Evolutionary conservation across 2,329 filamentous ascomycete genomes (phyloP), one percentile per base, ranked within the genome.

Genomic region (Colletotrichum tabaci): DNA sequence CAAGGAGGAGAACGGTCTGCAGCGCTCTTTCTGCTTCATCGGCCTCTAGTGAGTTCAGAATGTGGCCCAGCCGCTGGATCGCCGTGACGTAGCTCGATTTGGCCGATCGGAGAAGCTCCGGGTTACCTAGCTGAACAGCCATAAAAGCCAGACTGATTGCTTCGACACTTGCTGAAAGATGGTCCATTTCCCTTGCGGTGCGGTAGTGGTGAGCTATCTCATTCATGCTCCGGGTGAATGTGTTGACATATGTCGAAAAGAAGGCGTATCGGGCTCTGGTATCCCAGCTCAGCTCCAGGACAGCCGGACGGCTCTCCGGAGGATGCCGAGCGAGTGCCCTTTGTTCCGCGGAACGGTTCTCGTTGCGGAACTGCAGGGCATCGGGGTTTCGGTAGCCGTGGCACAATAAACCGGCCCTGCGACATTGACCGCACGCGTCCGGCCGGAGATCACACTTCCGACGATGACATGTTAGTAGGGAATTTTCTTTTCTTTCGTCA

Each of bases 1-100:
- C 77, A 8, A 78, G 75, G 12, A 78, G 73, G 7, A 78, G 60
- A 2, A 77, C 66, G 2, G 77, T 74, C 52, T 78, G 77, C 0
- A 78, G 61, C 4, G 71, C 73, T 18, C 71, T 74, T 18, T 67
- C 65, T 2, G 57, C 49, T 16, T n/a, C 23, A 10, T 76, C 74
- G 2, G 66, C 47, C n/a, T 26, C 16, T 6, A 69, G n/a, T 1
- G 18, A 15, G 3, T 23, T 6, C 35, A 69, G 23, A 12, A 16
- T 15, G 16, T n/a, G 52, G 15, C 40, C 46, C 0, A 69, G 61
- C n/a, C 67, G 35, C 7, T 49, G 61, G 12, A 66, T 55, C 3
- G 61, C 67, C 18, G 46, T 53, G 12, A 69, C 23, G 40, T 69
- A 69, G 15, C 61, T 69, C 1, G 26, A 38, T 13, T 52, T 66